Evolutionary conservation across 495 filamentous ascomycete genomes (phyloP), one percentile per base, ranked within the genome.

Genomic region (Neurospora discreta): DNA sequence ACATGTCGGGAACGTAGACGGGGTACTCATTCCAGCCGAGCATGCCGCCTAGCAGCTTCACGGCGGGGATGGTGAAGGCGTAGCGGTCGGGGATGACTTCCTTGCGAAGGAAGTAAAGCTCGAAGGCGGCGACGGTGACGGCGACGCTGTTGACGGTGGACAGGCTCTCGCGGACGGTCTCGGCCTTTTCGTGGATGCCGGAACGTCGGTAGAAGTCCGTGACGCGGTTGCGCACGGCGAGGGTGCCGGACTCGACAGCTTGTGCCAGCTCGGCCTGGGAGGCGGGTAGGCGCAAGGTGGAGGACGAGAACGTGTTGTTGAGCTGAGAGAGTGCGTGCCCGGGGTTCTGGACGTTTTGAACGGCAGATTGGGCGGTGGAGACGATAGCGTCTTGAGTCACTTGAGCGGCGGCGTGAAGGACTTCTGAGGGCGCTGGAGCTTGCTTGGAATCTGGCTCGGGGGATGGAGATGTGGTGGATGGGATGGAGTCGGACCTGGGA

Each of bases 251-350:
- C 78, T 98, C 94, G 74, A 97, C 93, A 42, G 86, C 89, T 74
- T 93, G 87, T n/a, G 90, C 92, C 68, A 98, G 89, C 68, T 92
- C 87, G 23, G 93, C 90, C 0, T 95, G 95, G 0, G 93, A 95
- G 1, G 94, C 90, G 4, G 95, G 95, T 40, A 97, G 84, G 52
- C 26, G 52, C 7, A 87, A 84, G 71, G 89, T 81, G 73, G 81
- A 84, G 58, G 81, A 78, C 20, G 87, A 84, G 74, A 81, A 65
- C 15, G 52, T 65, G 13, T 33, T 16, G 26, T 65, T 65, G 26
- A 65, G 52, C 1, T 36, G 75, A 15, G 84, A 79, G 71, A 88
- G 85, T 9, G 86, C 84, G 74, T 86, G 83, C 43, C 78, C 84
- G 5, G 89, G 89, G 20, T 90, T 90, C 72, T 87, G 90, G 67